Evolutionary conservation across 257 asterid species (phyloP).

Genomic region (Penstemon davidsonii): DNA sequence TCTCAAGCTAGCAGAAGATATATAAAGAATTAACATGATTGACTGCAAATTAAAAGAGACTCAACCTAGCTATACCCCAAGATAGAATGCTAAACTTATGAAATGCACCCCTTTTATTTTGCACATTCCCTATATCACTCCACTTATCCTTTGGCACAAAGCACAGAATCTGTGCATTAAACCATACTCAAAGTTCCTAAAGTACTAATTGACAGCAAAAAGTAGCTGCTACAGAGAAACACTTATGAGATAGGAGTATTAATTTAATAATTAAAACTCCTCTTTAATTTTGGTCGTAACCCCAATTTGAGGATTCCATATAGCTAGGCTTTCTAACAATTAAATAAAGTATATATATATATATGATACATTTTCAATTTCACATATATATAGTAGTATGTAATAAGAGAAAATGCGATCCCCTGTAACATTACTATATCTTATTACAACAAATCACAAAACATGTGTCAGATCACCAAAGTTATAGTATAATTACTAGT

Average conservation of each 20-base stretch:
- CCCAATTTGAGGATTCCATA: constrained; percentile 35
- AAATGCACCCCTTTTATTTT: constrained; percentile 21
- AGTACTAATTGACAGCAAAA: constrained; percentile 9
- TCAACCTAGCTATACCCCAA: not conserved
- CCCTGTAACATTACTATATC: not conserved
- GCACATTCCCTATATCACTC: constrained; percentile 17
- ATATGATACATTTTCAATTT: no score
- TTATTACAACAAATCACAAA: constrained; percentile 19
- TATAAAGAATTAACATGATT: no score
- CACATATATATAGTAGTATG: no score
- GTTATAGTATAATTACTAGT: not conserved
- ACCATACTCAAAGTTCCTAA: constrained; percentile 25
- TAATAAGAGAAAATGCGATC: not conserved
- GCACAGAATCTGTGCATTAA: constrained; percentile 29
- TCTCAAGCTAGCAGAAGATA: not conserved
- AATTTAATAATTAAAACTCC: not conserved
- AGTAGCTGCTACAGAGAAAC: not conserved
- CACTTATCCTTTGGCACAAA: constrained; percentile 25
- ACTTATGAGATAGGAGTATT: no score
- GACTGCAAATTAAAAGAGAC: not conserved
- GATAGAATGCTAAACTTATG: not conserved
- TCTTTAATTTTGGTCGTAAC: constrained; percentile 21
- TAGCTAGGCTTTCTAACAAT: constrained; percentile 23
- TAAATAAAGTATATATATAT: not conserved
- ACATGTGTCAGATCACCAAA: constrained; percentile 27